Base-by-base conservation (phyloP, 2,329 filamentous ascomycete species). In the Phialocephala sp. region DNA sequence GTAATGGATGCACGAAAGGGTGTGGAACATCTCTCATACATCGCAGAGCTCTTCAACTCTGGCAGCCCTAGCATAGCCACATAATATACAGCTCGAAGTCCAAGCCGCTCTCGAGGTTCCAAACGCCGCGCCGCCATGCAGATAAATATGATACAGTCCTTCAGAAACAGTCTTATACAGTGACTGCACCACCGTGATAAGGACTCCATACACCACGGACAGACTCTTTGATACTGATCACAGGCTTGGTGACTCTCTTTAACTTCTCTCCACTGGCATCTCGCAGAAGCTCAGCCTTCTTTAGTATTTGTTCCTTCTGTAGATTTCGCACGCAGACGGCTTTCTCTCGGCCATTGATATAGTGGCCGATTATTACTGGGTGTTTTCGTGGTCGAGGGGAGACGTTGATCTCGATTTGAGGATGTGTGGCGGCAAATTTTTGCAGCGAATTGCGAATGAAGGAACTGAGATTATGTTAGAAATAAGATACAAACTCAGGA, bases 341-440 rank as follows among this genome's bases (percentile, higher is more conserved):
- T 79, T 95, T 95, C 68, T 91, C 85, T 35, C 88, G 85, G 68
- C 94, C 94, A 78, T 97, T 98, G 83, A 98, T 92, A 81, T 97
- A 99, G 79, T 92, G 87, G 65, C 93, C 95, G 73, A 90, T 88
- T 74, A 99, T 88, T 68, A 97, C 87, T 43, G 95, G 95, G 80
- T 98, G 94, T 76, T 91, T 91, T 73, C 89, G 84, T n/a, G 94
- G 94, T 72, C 94, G 90, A 20, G 94, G 95, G 45, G 94, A 96
- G 66, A 99, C 88, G 75, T 88, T 88, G 80, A 99, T 92, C 81
- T 98, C 94, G 83, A 98, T 89, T 78, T 92, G 87, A 36, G 94
- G 93, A 80, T 97, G 92, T 73, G 85, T 82, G 72, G 87, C 83
- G 63, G 94, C 94, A 81, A 99, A 97, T 71, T 84, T 81, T 58